Percentiles rank a stretch among this genome's conserved stretches.
phyloP scores from a whole-genome alignment of 2,329 filamentous ascomycete species.

The Colletotrichum sp. region DNA sequence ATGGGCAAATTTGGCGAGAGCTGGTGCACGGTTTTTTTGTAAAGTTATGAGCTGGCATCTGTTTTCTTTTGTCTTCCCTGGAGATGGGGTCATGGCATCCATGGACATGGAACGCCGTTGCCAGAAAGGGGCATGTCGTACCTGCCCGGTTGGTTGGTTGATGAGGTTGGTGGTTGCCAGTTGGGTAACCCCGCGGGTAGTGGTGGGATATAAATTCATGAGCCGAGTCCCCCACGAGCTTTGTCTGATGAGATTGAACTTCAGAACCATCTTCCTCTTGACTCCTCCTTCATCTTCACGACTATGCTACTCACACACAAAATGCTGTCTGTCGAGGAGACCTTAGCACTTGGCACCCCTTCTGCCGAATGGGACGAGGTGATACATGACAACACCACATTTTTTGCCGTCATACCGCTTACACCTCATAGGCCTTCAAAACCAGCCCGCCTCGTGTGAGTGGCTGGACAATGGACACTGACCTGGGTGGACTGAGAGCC shows the following conservation, averaged over 20 bases:
- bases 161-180: background rate
- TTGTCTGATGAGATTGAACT: background rate
- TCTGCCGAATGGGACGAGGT: slow-evolving; percentile 24
- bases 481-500: slow-evolving; percentile 24
- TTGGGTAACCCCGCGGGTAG: background rate
- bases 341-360: slow-evolving; percentile 23
- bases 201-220: background rate
- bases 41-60: background rate
- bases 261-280: background rate
- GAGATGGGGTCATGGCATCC: background rate
- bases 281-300: background rate
- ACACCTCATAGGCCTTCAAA: background rate
- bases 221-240: background rate
- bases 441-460: slow-evolving; percentile 20
- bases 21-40: background rate
- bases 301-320: background rate
- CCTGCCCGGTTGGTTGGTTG: background rate
- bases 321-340: slow-evolving; percentile 31
- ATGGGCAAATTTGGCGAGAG: background rate
- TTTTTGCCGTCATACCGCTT: background rate
- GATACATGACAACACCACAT: slow-evolving; percentile 4
- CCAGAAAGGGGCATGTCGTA: background rate
- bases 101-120: background rate
- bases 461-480: slow-evolving; percentile 26
- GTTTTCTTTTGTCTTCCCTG: background rate